These are phyloP conservation scores for Russula lepida DNA, from an alignment of 768 basidiomycete species.

Conservation along the genomic window DNA sequence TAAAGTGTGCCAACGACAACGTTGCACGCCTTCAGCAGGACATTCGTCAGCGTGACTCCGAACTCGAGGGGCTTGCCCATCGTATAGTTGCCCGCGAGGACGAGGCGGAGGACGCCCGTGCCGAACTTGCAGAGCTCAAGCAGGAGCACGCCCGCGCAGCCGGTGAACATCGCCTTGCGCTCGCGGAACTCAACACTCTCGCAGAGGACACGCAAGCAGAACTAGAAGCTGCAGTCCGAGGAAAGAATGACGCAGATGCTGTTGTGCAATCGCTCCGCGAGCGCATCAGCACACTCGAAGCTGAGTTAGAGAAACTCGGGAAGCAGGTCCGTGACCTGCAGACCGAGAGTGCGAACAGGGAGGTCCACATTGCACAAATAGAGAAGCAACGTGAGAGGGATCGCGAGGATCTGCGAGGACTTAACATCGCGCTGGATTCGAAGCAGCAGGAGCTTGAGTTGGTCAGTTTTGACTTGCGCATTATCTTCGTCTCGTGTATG, in stretches of 20 bases:
- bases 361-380: constrained; percentile 68
- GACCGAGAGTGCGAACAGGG: constrained; percentile 77
- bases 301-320: constrained; percentile 52
- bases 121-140: constrained; percentile 45
- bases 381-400: constrained; percentile 57
- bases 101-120: constrained; percentile 46
- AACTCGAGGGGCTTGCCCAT: constrained; percentile 41
- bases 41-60: constrained; percentile 47
- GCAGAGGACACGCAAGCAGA: constrained; percentile 39
- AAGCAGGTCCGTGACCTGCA: constrained; percentile 61
- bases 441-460: constrained; percentile 93
- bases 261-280: constrained; percentile 42
- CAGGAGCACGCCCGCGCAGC: constrained; percentile 46
- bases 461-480: constrained; percentile 37
- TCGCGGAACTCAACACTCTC: constrained; percentile 40
- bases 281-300: constrained; percentile 40
- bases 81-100: constrained; percentile 42
- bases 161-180: constrained; percentile 39
- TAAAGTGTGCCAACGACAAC: constrained; percentile 45
- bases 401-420: constrained; percentile 70
- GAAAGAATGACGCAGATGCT: constrained; percentile 50
- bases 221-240: constrained; percentile 42
- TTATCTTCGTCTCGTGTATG: neutral
- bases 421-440: constrained; percentile 87
- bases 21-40: constrained; percentile 48